Conservation (phyloP, 225 moss, liverwort and hornwort species). For the Pseudisothecium myosuroides region DNA sequence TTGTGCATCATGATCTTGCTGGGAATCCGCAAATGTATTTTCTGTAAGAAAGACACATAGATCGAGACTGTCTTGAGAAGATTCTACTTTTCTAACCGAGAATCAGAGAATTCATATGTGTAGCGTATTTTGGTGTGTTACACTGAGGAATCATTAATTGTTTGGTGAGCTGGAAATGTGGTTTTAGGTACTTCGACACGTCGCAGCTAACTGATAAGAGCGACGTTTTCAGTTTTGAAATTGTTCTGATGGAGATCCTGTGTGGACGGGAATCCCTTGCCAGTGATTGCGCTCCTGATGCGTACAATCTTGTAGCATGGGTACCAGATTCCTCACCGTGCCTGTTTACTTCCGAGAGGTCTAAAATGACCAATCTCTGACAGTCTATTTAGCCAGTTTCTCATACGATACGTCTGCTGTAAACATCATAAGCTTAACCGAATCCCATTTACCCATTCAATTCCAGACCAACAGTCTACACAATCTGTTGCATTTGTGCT, state of each 20-base stretch:
- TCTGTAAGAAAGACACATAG: background rate
- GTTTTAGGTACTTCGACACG: slow-evolving; percentile 55
- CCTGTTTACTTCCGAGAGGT: background rate
- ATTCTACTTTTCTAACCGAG: background rate
- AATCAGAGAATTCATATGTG: background rate
- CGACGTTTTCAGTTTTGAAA: slow-evolving; percentile 78
- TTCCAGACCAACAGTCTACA: background rate
- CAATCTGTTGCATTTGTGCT: background rate
- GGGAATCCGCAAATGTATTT: background rate
- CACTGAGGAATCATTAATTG: background rate
- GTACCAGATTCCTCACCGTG: slow-evolving; percentile 17
- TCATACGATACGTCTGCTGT: background rate
- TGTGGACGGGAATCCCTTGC: slow-evolving; percentile 68
- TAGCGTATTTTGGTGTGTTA: background rate
- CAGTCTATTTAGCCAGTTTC: background rate
- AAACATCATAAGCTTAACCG: background rate
- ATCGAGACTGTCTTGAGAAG: background rate
- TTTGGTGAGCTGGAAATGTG: slow-evolving; percentile 2
- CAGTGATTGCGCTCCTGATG: slow-evolving; percentile 37
- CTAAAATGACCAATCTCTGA: background rate
- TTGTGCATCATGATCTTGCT: background rate
- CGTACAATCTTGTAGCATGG: slow-evolving; percentile 64
- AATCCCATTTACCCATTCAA: background rate
- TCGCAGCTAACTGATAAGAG: slow-evolving; percentile 56
- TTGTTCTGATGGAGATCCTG: slow-evolving; percentile 58